Evolutionary conservation across 345 rosid genomes (phyloP).

Genomic region (Mangifera indica): DNA sequence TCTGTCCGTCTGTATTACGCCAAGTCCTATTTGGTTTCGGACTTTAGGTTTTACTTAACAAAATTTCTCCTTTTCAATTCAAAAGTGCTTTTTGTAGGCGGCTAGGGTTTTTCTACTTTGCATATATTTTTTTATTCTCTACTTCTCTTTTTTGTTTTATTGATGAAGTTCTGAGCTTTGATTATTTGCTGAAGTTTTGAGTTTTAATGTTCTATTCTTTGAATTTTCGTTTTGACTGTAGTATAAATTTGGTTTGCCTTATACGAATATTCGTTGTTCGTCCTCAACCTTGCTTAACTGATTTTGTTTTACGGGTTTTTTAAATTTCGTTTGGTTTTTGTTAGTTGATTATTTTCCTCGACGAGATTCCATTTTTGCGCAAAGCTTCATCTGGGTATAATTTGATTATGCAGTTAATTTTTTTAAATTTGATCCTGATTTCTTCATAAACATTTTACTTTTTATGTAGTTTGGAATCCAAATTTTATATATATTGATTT

Average conservation of each 20-base stretch:
- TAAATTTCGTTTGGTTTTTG: too few relatives aligned
- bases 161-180: constrained; percentile 2
- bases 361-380: not conserved
- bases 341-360: not conserved
- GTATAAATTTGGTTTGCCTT: constrained; percentile 10
- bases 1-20: not conserved
- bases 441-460: not conserved
- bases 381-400: not conserved
- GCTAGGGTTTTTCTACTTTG: constrained; percentile 44
- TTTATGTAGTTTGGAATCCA: not conserved
- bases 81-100: constrained; percentile 31
- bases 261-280: not conserved
- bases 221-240: not conserved
- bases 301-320: not conserved
- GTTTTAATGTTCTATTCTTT: not conserved
- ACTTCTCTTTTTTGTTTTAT: not conserved
- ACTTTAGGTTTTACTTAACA: not conserved
- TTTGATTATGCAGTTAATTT: not conserved
- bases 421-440: not conserved
- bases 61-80: not conserved
- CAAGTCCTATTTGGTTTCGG: not conserved
- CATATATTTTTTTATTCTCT: not conserved
- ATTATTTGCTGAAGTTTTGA: not conserved
- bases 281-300: not conserved
- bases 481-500: not conserved